Base-by-base conservation (phyloP, 306 rosid species). In the Notholithocarpus densiflorus region DNA sequence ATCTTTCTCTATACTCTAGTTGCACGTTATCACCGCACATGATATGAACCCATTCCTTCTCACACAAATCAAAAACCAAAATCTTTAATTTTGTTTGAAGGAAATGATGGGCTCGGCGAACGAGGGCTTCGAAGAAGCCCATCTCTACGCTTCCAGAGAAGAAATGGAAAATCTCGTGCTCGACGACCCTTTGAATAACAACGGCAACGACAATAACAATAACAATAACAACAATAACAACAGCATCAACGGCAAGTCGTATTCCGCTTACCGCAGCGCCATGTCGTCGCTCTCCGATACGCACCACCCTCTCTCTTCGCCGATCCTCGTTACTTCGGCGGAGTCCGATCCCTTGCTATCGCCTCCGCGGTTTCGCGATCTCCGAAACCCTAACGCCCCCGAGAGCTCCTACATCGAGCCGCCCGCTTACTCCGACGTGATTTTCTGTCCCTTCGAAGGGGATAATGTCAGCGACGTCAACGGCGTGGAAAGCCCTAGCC, bases 41-140 rank as follows among this genome's bases (percentile, higher is more conserved):
- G 45, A 40, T 40, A 40, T 2, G 45, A 37, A 37, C 45, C 45
- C 45, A 37, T 40, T 8, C 45, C 45, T 40, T 40, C 45, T 2
- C 45, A 40, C 45, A 40, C 45, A 40, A 8, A 40, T 40, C 45
- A 40, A 40, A 40, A 40, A 40, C 12, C 45, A 40, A 8, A 40
- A 2, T 40, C 11, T 40, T 2, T 40, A 34, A 34, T 34, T 34
- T 34, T 45, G 14, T 45, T 48, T 3, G 4, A 10, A 10, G 62
- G 86, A 74, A 89, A 94, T 94, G 98, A 94, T 94, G 97, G 98
- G 89, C 82, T 90, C 97, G 15, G 92, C 88, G 83, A 85, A 87
- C 54, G 88, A 89, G 53, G 85, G 84, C 82, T 73, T 78, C 17
- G 89, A 84, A 48, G 90, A 79, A 82, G 85, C 90, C 56, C 93